These are phyloP conservation scores for Elsinoe batatas DNA, from an alignment of 2,329 filamentous ascomycete genomes.

Conservation along the genomic window DNA sequence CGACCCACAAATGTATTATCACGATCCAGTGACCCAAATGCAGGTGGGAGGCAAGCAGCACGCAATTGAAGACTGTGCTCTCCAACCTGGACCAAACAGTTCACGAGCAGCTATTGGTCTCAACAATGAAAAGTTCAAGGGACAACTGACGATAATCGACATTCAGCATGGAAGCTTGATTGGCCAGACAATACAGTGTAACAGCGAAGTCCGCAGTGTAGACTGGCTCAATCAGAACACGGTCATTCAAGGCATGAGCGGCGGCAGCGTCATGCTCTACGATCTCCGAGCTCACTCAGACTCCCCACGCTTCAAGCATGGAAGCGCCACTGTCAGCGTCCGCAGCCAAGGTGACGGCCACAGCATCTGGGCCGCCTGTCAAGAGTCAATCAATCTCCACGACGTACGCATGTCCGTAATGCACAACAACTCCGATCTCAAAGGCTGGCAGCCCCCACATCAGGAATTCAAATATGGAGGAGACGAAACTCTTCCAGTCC, in stretches of 20 bases:
- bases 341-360: slow-evolving; percentile 13
- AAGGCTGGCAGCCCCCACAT: neutral
- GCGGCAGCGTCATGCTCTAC: slow-evolving; percentile 3
- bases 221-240: slow-evolving; percentile 15
- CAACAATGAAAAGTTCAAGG: neutral
- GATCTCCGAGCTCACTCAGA: slow-evolving; percentile 8
- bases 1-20: neutral
- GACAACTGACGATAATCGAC: neutral
- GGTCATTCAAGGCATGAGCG: slow-evolving; percentile 11
- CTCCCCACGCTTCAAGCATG: slow-evolving; percentile 11
- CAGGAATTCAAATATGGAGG: neutral
- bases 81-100: neutral
- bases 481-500: neutral
- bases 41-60: neutral
- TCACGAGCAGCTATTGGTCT: neutral
- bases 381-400: slow-evolving; percentile 11
- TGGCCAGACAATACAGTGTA: neutral
- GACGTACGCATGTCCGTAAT: slow-evolving; percentile 13
- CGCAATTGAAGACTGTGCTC: neutral
- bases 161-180: neutral
- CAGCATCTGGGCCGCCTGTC: slow-evolving; percentile 11
- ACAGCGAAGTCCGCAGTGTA: neutral
- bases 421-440: neutral
- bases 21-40: neutral
- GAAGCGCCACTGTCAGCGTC: slow-evolving; percentile 7